Conservation (phyloP, 768 basidiomycete genomes). For the Trametes cingulata region DNA sequence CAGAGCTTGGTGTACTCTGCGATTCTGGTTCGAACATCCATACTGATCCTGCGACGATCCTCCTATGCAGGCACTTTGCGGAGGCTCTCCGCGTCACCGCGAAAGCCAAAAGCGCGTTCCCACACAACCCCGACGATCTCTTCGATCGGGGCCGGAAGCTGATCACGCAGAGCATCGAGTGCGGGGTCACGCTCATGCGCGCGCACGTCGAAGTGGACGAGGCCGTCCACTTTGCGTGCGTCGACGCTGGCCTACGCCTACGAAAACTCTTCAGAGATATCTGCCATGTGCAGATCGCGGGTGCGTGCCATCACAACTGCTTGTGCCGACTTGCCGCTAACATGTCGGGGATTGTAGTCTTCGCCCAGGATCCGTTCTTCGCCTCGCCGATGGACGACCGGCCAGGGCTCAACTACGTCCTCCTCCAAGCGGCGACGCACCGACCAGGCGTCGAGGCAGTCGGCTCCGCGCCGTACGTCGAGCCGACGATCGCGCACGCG, state of each 20-base stretch:
- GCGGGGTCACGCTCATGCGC: conserved; percentile 65
- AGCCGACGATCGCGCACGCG: conserved; percentile 48
- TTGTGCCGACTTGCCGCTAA: too few relatives aligned
- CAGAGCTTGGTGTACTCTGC: neutral
- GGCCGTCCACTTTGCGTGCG: conserved; percentile 52
- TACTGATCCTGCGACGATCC: conserved; percentile 14
- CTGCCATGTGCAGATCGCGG: conserved; percentile 61
- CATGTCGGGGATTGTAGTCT: conserved; percentile 38
- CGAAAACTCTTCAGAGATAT: conserved; percentile 43
- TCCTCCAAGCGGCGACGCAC: conserved; percentile 45
- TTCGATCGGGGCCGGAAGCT: conserved; percentile 53
- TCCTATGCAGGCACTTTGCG: conserved; percentile 46
- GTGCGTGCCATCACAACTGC: conserved; percentile 33
- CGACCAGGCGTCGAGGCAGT: conserved; percentile 48
- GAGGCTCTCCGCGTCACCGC: conserved; percentile 58
- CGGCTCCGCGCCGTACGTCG: conserved; percentile 68
- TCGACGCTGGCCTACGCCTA: conserved; percentile 52
- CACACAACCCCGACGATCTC: conserved; percentile 45
- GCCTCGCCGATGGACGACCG: conserved; percentile 32
- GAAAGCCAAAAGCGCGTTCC: conserved; percentile 51
- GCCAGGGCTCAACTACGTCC: conserved; percentile 46
- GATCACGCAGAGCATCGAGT: conserved; percentile 56
- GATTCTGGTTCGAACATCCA: neutral
- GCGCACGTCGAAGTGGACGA: conserved; percentile 69
- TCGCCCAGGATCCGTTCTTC: conserved; percentile 64